Evolutionary conservation across 1,284 basidiomycete species (phyloP), one percentile per base, ranked within the genome.

Genomic region (Pseudozyma sp.): DNA sequence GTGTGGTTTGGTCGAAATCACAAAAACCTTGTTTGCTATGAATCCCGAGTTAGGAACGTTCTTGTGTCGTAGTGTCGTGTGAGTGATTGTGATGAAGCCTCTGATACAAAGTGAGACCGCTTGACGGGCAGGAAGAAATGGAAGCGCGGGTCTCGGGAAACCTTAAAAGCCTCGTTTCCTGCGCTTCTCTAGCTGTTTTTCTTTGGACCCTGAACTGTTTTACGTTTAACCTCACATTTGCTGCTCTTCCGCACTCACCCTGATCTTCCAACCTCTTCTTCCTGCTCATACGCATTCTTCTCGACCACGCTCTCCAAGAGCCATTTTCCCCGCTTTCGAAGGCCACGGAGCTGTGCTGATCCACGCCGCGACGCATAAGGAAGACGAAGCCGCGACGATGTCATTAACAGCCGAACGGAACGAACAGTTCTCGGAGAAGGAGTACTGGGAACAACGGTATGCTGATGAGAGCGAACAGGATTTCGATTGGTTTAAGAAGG

Each of bases 401-500:
- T 71, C 73, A 19, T 51, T 74, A 21, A 48, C 61, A n/a, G 73
- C 73, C 5, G 61, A 67, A 35, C 19, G 64, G 2, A 81, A 81
- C 57, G 77, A 77, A 38, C 76, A 81, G 48, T 81, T 81, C 38
- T 54, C 60, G 49, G 72, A 76, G 19, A 54, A 65, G 8, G 70
- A 68, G 52, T 83, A 83, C 52, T 83, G 81, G 81, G 80, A 83
- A 34, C 52, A 57, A 51, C 62, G 81, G 5, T 83, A 83, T 50
- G 64, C 76, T 21, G 42, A 49, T 21, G 73, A 67, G 8, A 47
- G 21, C 31, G 78, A 79, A 35, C 43, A 54, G 5, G 71, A 79
- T 21, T 81, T 78, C 52, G 81, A 83, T 60, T 82, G 81, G 81
- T 83, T 81, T 54, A 75, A 78, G 35, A 79, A 52, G 45, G 74